Evolutionary conservation across 2,329 filamentous ascomycete species (phyloP).

Genomic region (Didymella segeticola): DNA sequence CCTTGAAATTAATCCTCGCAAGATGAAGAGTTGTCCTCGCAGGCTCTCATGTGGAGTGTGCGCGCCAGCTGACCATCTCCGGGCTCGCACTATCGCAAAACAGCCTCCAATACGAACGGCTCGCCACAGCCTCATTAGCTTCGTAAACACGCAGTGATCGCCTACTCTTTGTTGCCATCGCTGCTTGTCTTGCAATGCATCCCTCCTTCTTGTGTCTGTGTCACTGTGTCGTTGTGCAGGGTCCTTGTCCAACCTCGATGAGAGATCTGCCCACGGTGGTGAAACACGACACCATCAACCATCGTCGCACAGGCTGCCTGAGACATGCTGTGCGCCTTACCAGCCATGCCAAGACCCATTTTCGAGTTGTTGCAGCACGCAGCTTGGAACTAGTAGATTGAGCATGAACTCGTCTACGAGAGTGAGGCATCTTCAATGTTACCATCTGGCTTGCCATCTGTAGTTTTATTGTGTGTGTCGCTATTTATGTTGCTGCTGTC

Average conservation of each 20-base stretch:
- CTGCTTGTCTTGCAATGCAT: neutral
- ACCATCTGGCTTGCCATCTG: neutral
- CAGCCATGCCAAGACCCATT: neutral
- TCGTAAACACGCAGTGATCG: constrained; percentile 1
- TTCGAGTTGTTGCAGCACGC: neutral
- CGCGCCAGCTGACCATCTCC: neutral
- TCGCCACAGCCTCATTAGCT: constrained; percentile 1
- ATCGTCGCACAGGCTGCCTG: constrained; percentile 2
- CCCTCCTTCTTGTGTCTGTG: constrained; percentile 1
- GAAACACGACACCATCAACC: constrained; percentile 24
- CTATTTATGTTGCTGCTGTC: constrained; percentile 2
- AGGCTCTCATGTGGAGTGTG: neutral
- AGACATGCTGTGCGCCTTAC: constrained; percentile 18
- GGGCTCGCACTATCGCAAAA: neutral
- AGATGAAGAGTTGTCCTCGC: neutral
- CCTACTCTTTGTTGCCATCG: neutral
- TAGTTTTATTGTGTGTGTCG: neutral
- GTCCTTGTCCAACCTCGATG: constrained; percentile 11
- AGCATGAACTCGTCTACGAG: too few species aligned
- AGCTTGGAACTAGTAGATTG: neutral
- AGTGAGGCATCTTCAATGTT: neutral
- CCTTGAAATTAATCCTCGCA: neutral
- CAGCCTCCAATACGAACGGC: constrained; percentile 3
- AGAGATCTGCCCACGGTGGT: constrained; percentile 14
- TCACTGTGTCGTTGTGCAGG: constrained; percentile 3